Evolutionary conservation across 2,329 filamentous ascomycete genomes (phyloP).

Genomic region (Trichophyton verrucosum): DNA sequence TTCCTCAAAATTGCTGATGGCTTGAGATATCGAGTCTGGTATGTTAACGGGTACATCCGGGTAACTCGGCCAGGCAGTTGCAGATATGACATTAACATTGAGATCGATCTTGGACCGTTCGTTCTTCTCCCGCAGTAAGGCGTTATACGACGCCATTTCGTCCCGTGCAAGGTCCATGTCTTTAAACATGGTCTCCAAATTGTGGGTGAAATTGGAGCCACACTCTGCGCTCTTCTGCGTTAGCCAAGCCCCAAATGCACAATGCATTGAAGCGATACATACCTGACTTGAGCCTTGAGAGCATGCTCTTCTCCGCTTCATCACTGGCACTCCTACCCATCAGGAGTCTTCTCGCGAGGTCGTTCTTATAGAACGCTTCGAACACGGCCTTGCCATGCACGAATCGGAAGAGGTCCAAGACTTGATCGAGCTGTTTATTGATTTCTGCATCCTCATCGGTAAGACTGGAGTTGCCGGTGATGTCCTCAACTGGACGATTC

Average conservation of each 20-base stretch:
- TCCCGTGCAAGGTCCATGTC: constrained; percentile 89
- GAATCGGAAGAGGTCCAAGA: constrained; percentile 88
- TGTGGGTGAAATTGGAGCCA: constrained; percentile 86
- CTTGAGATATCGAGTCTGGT: constrained; percentile 60
- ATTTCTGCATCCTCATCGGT: constrained; percentile 86
- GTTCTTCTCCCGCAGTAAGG: constrained; percentile 48
- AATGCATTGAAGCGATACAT: constrained; percentile 14
- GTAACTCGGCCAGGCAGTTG: constrained; percentile 87
- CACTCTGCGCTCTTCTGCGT: constrained; percentile 49
- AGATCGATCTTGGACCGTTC: constrained; percentile 55
- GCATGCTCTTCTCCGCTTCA: constrained; percentile 92
- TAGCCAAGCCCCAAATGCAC: neutral
- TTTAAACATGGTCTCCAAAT: constrained; percentile 98
- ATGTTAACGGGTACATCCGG: constrained; percentile 63
- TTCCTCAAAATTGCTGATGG: constrained; percentile 66
- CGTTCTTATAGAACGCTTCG: constrained; percentile 98
- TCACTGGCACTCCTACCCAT: constrained; percentile 89
- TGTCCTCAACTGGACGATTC: constrained; percentile 47
- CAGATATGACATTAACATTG: constrained; percentile 78
- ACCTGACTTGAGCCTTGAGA: constrained; percentile 70
- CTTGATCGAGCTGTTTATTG: constrained; percentile 82
- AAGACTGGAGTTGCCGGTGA: constrained; percentile 45
- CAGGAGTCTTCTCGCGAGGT: constrained; percentile 75
- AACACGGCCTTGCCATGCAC: constrained; percentile 96
- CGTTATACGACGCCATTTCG: constrained; percentile 81